Evolutionary conservation across 1,284 basidiomycete genomes (phyloP).

Genomic region (Gymnopus androsaceus): DNA sequence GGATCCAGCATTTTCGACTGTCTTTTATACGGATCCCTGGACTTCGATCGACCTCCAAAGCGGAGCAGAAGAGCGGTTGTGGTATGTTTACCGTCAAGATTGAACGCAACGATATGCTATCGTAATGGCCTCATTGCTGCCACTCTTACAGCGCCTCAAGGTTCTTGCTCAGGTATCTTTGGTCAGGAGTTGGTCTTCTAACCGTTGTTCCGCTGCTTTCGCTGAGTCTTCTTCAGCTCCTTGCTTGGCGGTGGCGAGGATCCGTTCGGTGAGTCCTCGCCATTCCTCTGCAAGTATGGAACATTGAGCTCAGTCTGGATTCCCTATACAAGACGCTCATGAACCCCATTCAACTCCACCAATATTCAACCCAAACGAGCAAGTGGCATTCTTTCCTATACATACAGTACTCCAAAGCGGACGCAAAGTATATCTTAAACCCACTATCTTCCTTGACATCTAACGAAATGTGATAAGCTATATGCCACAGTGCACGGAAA

Average conservation of each 20-base stretch:
- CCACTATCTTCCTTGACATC: neutral
- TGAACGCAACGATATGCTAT: neutral
- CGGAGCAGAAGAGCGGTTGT: neutral
- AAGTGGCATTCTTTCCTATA: neutral
- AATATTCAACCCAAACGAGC: neutral
- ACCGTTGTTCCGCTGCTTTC: slow-evolving; percentile 14
- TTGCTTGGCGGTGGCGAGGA: neutral
- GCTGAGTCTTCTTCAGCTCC: slow-evolving; percentile 4
- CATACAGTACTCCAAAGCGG: too few relatives aligned
- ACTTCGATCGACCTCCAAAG: neutral
- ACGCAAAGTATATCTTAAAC: neutral
- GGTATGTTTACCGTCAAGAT: slow-evolving; percentile 7
- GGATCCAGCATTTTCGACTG: neutral
- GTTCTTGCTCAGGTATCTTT: neutral
- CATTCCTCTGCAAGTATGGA: neutral
- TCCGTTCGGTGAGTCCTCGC: neutral
- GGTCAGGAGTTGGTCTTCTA: neutral
- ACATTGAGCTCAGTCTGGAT: neutral
- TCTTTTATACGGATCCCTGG: slow-evolving; percentile 2
- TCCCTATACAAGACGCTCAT: too few relatives aligned
- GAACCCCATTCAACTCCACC: too few relatives aligned
- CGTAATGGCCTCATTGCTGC: slow-evolving; percentile 11
- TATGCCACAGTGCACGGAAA: neutral
- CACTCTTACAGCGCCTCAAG: slow-evolving; percentile 4
- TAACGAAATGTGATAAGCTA: neutral